Evolutionary conservation across 2,329 filamentous ascomycete species (phyloP).

Genomic region (Xylariaceae sp.): DNA sequence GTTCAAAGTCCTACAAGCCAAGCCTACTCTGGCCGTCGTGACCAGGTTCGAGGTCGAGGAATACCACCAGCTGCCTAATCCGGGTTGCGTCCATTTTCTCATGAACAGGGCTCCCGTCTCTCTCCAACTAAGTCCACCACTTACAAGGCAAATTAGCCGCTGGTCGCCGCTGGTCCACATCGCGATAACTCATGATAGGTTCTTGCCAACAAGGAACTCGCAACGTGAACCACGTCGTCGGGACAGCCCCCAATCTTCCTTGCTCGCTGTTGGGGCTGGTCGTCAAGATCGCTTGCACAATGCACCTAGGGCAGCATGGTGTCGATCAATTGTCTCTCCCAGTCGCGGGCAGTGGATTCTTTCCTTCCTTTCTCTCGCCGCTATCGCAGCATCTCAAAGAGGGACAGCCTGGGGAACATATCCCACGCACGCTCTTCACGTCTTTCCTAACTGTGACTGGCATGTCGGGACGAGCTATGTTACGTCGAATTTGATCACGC

Average conservation of each 20-base stretch:
- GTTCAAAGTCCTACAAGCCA: neutral
- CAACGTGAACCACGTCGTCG: constrained; percentile 11
- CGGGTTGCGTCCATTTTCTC: neutral
- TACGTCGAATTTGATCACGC: neutral
- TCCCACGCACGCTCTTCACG: neutral
- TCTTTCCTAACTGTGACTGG: neutral
- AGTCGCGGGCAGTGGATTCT: neutral
- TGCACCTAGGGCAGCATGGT: neutral
- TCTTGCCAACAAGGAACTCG: constrained; percentile 2
- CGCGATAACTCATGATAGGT: constrained; percentile 8
- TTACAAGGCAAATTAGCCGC: constrained; percentile 4
- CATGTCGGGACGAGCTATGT: neutral
- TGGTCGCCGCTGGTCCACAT: constrained; percentile 4
- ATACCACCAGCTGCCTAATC: neutral
- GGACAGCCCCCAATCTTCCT: constrained; percentile 5
- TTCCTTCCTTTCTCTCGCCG: neutral
- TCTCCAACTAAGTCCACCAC: constrained; percentile 11
- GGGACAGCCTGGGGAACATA: neutral
- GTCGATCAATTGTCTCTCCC: neutral
- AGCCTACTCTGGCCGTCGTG: neutral
- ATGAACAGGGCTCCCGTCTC: neutral
- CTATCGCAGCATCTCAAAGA: neutral
- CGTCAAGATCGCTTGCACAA: neutral
- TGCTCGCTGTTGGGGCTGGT: neutral
- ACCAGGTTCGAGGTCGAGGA: neutral